These are phyloP conservation scores for Rutstroemia sydowiana DNA, from an alignment of 2,329 filamentous ascomycete species.

Conservation along the genomic window DNA sequence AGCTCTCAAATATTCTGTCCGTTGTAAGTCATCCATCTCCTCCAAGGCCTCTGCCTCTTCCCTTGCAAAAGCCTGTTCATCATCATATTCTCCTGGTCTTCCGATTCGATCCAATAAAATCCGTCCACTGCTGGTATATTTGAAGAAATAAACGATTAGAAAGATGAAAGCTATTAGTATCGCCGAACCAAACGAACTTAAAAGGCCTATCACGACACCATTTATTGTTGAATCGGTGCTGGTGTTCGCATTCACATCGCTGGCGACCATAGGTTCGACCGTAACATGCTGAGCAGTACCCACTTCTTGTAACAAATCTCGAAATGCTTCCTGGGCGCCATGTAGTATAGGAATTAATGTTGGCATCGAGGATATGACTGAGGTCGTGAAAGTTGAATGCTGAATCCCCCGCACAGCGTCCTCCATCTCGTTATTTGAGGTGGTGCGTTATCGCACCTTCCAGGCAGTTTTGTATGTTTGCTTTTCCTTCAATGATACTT, in stretches of 20 bases:
- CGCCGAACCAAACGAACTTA: constrained; percentile 90
- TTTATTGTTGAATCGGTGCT: constrained; percentile 41
- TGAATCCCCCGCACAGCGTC: constrained; percentile 18
- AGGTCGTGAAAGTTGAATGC: constrained; percentile 19
- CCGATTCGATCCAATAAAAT: constrained; percentile 92
- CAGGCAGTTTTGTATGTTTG: not conserved
- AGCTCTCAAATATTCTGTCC: constrained; percentile 84
- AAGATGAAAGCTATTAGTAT: constrained; percentile 74
- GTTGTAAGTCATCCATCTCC: constrained; percentile 87
- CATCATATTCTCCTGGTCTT: constrained; percentile 91
- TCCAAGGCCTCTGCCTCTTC: constrained; percentile 95
- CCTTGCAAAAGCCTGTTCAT: constrained; percentile 87
- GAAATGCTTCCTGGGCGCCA: constrained; percentile 6
- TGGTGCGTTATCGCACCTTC: constrained; percentile 7
- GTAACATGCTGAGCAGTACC: not conserved
- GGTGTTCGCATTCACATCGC: not conserved
- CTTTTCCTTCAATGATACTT: not conserved
- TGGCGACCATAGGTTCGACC: not conserved
- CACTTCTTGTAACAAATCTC: constrained; percentile 4
- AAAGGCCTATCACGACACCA: constrained; percentile 87
- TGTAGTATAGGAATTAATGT: constrained; percentile 9
- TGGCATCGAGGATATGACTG: constrained; percentile 9
- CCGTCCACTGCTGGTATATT: constrained; percentile 78
- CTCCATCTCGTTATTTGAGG: constrained; percentile 14
- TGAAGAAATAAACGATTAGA: constrained; percentile 83